phyloP scores from a whole-genome alignment of 2,329 filamentous ascomycete genomes.

The Rutstroemia sp. region DNA sequence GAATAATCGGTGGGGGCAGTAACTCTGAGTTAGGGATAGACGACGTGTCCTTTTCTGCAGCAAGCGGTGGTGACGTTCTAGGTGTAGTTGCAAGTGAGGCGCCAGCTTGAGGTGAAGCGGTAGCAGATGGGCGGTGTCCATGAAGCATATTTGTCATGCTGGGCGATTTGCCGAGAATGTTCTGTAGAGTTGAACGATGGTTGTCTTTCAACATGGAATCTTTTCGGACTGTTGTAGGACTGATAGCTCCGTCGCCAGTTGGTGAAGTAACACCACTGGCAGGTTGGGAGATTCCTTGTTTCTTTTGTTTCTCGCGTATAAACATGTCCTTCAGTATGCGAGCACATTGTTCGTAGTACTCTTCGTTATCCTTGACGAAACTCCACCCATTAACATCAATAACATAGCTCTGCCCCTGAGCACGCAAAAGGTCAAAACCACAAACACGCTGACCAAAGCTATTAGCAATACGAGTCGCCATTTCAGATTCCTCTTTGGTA shows the following conservation, averaged over 20 bases:
- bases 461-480: conserved; percentile 82
- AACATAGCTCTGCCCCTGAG: conserved; percentile 85
- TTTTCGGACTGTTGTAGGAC: conserved; percentile 13
- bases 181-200: conserved; percentile 46
- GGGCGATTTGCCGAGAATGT: conserved; percentile 52
- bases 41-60: conserved; percentile 20
- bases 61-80: conserved; percentile 22
- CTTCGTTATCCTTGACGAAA: conserved; percentile 98
- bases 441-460: conserved; percentile 94
- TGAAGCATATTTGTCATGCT: conserved; percentile 50
- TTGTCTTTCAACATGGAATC: conserved; percentile 32
- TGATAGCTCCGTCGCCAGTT: conserved; percentile 13
- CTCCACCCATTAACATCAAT: conserved; percentile 99
- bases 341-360: conserved; percentile 91
- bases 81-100: conserved; percentile 32
- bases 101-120: conserved; percentile 32
- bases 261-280: conserved; percentile 23
- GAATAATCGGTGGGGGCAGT: conserved; percentile 23
- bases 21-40: conserved; percentile 19
- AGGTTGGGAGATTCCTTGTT: conserved; percentile 33
- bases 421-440: conserved; percentile 87
- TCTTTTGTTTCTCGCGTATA: conserved; percentile 65
- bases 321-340: conserved; percentile 85
- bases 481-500: conserved; percentile 69
- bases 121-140: conserved; percentile 36